Evolutionary conservation across 2,329 filamentous ascomycete genomes (phyloP).

Genomic region (Colletotrichum tabaci): DNA sequence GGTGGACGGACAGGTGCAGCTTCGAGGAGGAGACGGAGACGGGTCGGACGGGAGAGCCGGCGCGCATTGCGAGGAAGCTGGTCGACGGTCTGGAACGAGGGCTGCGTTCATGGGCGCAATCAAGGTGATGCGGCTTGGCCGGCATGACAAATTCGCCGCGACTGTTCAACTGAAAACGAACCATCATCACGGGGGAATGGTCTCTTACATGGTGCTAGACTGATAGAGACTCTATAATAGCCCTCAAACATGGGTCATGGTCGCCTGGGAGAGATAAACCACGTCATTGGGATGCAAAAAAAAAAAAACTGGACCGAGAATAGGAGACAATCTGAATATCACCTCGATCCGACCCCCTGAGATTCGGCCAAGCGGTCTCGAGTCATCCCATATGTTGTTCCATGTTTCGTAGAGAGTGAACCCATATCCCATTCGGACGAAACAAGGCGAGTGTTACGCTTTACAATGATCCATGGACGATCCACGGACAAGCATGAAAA

Average conservation of each 20-base stretch:
- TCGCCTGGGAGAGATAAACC: neutral
- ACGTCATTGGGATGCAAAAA: neutral
- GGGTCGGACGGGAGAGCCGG: constrained; percentile 49
- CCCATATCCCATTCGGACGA: constrained; percentile 12
- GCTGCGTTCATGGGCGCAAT: constrained; percentile 6
- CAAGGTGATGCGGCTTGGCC: neutral
- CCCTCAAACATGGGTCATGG: neutral
- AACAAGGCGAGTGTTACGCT: constrained; percentile 1
- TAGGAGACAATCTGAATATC: neutral
- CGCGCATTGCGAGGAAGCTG: constrained; percentile 48
- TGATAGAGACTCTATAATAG: neutral
- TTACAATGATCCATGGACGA: neutral
- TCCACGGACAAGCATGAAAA: neutral
- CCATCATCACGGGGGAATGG: neutral
- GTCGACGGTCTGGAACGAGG: constrained; percentile 49
- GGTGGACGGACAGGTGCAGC: constrained; percentile 71
- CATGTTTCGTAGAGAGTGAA: constrained; percentile 25
- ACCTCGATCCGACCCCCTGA: neutral
- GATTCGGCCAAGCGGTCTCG: neutral
- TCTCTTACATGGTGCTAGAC: neutral
- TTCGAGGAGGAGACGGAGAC: constrained; percentile 68
- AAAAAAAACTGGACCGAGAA: neutral
- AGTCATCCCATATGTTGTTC: constrained; percentile 25
- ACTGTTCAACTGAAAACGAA: neutral
- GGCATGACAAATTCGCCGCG: no score